Evolutionary conservation across 352 stramenopile genomes (phyloP), one percentile per base, ranked within the genome.

Genomic region (Blastocystis sp.): DNA sequence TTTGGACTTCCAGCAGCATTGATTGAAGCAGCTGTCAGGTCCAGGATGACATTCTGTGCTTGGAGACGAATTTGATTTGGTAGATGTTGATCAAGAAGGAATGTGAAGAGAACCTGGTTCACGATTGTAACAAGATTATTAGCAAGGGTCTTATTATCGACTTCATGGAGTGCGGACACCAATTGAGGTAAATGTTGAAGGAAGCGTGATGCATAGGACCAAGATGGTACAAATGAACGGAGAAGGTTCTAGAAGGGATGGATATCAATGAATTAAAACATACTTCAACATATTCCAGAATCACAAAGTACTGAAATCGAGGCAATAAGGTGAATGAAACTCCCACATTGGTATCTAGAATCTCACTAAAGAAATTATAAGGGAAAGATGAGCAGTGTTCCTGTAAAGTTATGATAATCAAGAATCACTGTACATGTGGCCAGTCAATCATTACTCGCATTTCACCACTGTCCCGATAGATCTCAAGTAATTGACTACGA

Each of bases 91-190:
- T 84, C 54, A 3, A 84, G 48, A 48, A 84, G 30, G 13, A 22
- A 11, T 15, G 48, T 54, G 51, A 84, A 84, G n/a, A 84, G 73
- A 9, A 84, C 73, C 6, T 84, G 73, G n/a, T 42, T 37, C 48
- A 48, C 27, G 33, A 84, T 84, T n/a, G 73, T n/a, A 37, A 57
- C 56, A 3, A 84, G 24, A 56, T 84, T 84, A 30, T 84, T 84
- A 5, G 51, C 73, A 15, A 84, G 73, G 5, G 73, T 84, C 22
- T 60, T 58, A 6, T 66, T 30, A 19, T 64, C 73, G 17, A 84
- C 30, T 44, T 84, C 73, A 57, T 84, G 73, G 4, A 66, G 42
- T 6, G 73, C 42, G 1, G n/a, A 66, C 0, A 84, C 37, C n/a
- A 66, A 57, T 22, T 19, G 9, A n/a, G 51, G 48, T 5, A 84